Conservation (phyloP, 306 rosid species). For the Corylus americana region DNA sequence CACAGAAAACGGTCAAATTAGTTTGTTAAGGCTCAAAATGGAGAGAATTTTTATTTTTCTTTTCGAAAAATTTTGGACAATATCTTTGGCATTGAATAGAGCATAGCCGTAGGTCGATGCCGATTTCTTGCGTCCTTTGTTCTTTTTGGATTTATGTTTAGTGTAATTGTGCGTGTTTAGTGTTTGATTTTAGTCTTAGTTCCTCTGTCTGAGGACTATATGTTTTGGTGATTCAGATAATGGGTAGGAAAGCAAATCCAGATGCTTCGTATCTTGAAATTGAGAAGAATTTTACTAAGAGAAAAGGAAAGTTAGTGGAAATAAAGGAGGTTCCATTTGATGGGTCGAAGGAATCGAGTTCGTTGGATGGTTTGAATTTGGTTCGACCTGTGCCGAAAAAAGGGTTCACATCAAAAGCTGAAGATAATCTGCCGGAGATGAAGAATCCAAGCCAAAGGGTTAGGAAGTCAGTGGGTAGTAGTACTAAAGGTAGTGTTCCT, state of each 20-base stretch:
- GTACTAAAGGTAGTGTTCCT: constrained; percentile 54
- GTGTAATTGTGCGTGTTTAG: background rate
- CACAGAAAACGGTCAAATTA: too few species aligned
- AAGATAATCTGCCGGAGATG: constrained; percentile 42
- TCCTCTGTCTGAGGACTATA: background rate
- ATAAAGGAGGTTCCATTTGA: constrained; percentile 78
- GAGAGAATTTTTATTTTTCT: too few species aligned
- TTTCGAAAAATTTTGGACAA: too few species aligned
- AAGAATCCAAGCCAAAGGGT: constrained; percentile 45
- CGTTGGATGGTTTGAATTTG: constrained; percentile 62
- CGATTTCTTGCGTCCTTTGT: background rate
- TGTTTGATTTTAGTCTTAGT: constrained; percentile 5
- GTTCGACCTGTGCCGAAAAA: constrained; percentile 67
- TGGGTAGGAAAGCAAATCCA: constrained; percentile 84
- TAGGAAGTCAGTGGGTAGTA: constrained; percentile 37
- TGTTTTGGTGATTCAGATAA: constrained; percentile 50
- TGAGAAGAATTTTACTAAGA: constrained; percentile 77
- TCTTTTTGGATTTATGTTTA: background rate
- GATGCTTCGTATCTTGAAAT: constrained; percentile 76
- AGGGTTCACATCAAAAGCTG: constrained; percentile 46
- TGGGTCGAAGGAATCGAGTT: constrained; percentile 39
- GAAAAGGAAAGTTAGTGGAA: constrained; percentile 59
- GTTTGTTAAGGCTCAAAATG: background rate
- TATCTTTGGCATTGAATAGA: background rate
- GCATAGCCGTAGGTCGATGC: background rate